Evolutionary conservation across 2,329 filamentous ascomycete species (phyloP).

Genomic region (Fusarium pininemorale): DNA sequence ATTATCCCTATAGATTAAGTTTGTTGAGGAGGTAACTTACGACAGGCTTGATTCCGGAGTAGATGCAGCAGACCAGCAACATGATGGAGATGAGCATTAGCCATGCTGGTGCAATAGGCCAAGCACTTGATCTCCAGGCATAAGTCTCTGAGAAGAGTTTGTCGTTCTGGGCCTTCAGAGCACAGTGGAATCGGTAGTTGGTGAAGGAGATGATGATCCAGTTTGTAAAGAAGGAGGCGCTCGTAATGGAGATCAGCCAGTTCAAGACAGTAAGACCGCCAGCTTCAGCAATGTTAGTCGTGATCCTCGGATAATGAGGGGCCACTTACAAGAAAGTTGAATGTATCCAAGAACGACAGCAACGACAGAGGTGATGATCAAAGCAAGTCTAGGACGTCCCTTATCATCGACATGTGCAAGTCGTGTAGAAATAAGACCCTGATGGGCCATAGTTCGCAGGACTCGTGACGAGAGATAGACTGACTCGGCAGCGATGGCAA

Average conservation of each 20-base stretch:
- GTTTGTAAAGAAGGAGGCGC: conserved; percentile 30
- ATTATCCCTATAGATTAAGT: no score
- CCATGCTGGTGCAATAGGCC: conserved; percentile 15
- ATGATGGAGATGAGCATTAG: conserved; percentile 14
- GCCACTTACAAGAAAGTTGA: conserved; percentile 2
- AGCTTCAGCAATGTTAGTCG: background rate
- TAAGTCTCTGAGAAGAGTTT: conserved; percentile 24
- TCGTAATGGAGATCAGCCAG: conserved; percentile 32
- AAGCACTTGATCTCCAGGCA: conserved; percentile 19
- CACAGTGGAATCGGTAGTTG: conserved; percentile 26
- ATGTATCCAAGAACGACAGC: conserved; percentile 21
- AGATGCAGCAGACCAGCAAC: conserved; percentile 9
- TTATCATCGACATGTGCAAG: conserved; percentile 11
- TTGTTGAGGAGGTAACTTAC: background rate
- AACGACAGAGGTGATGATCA: conserved; percentile 8
- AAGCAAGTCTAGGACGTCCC: conserved; percentile 21
- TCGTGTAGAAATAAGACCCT: background rate
- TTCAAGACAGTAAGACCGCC: conserved; percentile 20
- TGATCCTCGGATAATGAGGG: background rate
- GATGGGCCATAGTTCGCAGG: conserved; percentile 27
- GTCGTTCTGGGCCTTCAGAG: conserved; percentile 21
- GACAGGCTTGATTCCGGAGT: conserved; percentile 2
- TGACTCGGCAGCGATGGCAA: conserved; percentile 27
- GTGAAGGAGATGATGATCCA: conserved; percentile 34
- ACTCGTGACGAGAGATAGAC: conserved; percentile 26